Conservation (phyloP, 164 flowering plant species). For the grape (Vitis vinifera) region ASM3070453v1 NC_081811.1:27391501-27392000, state of each 20-base stretch:
- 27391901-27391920: no score
- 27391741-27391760: constrained; percentile 6
- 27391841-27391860: no score
- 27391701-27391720: constrained; percentile 19
- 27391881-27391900: no score
- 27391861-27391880: no score
- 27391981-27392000: no score
- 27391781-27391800: neutral
- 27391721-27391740: constrained; percentile 39
- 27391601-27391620: constrained; percentile 36
- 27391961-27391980: no score
- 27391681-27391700: constrained; percentile 15
- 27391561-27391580: constrained; percentile 53
- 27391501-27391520: constrained; percentile 57
- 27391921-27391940: no score
- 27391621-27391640: constrained; percentile 23
- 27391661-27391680: constrained; percentile 20
- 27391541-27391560: constrained; percentile 73
- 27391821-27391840: no score
- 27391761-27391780: neutral
- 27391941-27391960: no score
- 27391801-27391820: neutral
- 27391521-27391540: constrained; percentile 66
- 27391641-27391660: constrained; percentile 27
- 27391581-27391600: constrained; percentile 49